These are phyloP conservation scores for Didymosphaeria variabile DNA, from an alignment of 2,329 filamentous ascomycete genomes.

Conservation along the genomic window DNA sequence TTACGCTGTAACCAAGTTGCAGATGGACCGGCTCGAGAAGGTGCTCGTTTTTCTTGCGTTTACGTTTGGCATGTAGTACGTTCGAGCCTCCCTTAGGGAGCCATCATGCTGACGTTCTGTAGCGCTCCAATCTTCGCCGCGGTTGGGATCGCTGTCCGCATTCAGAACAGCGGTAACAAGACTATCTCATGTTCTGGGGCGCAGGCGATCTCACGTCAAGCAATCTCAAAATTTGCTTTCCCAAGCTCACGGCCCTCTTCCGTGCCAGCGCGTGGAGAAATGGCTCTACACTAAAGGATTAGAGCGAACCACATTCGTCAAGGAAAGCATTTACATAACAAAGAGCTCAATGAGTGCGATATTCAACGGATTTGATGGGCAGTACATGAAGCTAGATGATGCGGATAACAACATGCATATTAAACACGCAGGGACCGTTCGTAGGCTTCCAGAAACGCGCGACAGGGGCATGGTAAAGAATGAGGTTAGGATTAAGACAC, in stretches of 20 bases:
- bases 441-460: neutral
- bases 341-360: conserved; percentile 17
- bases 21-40: conserved; percentile 23
- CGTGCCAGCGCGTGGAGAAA: conserved; percentile 1
- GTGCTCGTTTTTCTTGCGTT: conserved; percentile 23
- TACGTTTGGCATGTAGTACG: conserved; percentile 21
- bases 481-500: neutral
- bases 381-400: conserved; percentile 15
- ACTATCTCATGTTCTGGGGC: conserved; percentile 24
- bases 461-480: neutral
- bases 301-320: neutral
- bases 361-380: conserved; percentile 10
- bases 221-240: conserved; percentile 25
- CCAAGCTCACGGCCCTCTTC: conserved; percentile 22
- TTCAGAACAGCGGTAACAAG: conserved; percentile 19
- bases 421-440: neutral
- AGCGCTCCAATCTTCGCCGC: conserved; percentile 22
- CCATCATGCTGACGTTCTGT: no score
- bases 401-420: conserved; percentile 11
- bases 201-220: conserved; percentile 19
- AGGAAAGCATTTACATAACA: conserved; percentile 10
- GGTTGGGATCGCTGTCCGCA: conserved; percentile 20
- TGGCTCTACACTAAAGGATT: neutral
- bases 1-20: conserved; percentile 22
- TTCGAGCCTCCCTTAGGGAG: neutral